Base-by-base conservation (phyloP, 2,329 filamentous ascomycete species). In the Ophiostoma angusticollis region DNA sequence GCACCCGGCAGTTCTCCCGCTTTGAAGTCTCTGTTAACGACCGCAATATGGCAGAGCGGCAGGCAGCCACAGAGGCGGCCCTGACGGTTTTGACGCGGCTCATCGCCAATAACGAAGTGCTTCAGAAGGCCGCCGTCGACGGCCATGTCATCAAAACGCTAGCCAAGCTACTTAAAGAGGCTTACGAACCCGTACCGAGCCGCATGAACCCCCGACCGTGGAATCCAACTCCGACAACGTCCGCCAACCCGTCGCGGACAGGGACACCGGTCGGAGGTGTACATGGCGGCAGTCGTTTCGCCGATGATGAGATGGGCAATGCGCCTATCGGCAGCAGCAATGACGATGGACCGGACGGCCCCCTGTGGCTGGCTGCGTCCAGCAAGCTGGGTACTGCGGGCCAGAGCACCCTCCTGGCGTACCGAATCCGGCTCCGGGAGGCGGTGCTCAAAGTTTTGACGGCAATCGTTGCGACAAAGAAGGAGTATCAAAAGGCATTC, bases 111-210 rank as follows among this genome's bases (percentile, higher is more conserved):
- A 85, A 79, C 54, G 75, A 81, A 44, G 70, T 74, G 42, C 67
- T 96, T 38, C 89, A 96, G 58, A 82, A 79, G 50, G 78, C 84
- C 27, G 85, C 86, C 0, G 80, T 79, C 31, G 84, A 95, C 44
- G 68, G 66, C 41, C 58, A 63, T 19, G 68, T 63, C 1, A 58
- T 70, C 34, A 63, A 62, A 47, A 56, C 59, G 2, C 52, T 71
- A 23, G 62, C 60, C 39, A 65, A 60, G 37, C 57, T 74, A 11
- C 53, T 76, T 6, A 69, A 68, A 45, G 60, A 60, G 13, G 64
- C 67, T 7, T 75, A 74, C 45, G 61, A 65, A 14, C 61, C 66
- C 1, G 58, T 67, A 1, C 49, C 60, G 2, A 47, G 45, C 4
- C 45, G 52, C 16, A 39, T 47, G n/a, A 46, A 53, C 14, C 47